A percentile compares a stretch with the other conserved stretches of the same genome.
phyloP scores from a whole-genome alignment of 192 early-diverging fungal genomes.

The Ambispora gerdemannii region DNA sequence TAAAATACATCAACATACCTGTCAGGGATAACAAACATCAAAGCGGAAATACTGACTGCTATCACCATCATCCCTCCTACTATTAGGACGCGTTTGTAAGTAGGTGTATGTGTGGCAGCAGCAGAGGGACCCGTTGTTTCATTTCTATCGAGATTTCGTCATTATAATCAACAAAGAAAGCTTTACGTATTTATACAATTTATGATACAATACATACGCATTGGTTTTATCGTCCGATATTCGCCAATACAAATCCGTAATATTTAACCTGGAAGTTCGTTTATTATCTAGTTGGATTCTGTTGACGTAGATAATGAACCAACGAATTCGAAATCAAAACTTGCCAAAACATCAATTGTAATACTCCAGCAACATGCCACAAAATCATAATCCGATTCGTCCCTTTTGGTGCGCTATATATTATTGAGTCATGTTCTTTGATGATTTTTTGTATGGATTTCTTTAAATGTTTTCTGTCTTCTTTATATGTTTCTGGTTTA shows the following conservation, averaged over 20 bases:
- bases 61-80: background rate
- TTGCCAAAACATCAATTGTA: constrained; percentile 26
- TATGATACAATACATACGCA: background rate
- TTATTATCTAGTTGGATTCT: too few relatives aligned
- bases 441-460: background rate
- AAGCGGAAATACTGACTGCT: background rate
- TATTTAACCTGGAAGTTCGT: constrained; percentile 7
- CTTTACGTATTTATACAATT: background rate
- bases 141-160: background rate
- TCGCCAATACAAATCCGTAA: constrained; percentile 16
- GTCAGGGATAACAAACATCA: constrained; percentile 9
- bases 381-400: background rate
- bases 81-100: background rate
- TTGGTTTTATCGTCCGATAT: background rate
- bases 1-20: constrained; percentile 3
- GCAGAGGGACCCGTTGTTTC: background rate
- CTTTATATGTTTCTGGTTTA: background rate
- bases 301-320: too few relatives aligned
- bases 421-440: constrained; percentile 4
- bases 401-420: constrained; percentile 9
- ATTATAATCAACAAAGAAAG: background rate
- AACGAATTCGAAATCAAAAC: too few relatives aligned
- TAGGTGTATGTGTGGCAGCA: background rate
- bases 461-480: background rate
- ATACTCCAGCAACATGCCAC: constrained; percentile 5